Evolutionary conservation across 768 basidiomycete species (phyloP), one percentile per base, ranked within the genome.

Genomic region (Hemileccinum rubropunctum): DNA sequence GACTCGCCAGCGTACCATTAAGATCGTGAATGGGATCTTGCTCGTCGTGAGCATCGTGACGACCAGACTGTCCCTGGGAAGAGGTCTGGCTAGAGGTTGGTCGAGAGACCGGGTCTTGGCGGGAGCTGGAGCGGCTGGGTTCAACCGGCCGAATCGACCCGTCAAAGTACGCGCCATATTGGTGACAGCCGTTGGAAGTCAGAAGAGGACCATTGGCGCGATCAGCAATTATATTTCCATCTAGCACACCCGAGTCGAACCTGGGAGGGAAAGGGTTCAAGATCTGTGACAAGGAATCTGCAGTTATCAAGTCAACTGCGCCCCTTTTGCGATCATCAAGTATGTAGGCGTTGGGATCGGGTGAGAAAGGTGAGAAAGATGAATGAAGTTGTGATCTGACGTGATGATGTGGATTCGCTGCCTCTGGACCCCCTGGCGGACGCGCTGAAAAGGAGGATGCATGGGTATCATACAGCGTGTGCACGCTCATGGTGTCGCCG

Each of bases 281-380:
- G 9, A 73, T 66, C 51, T 80, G 79, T 18, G 78, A 69, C 42
- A 81, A 64, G 11, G 65, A 43, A 43, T 79, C 79, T n/a, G 68
- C 53, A 45, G 68, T 69, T 34, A 69, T 61, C 41, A 65, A 65
- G 33, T 64, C 63, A 35, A 56, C 66, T 27, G 67, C 70, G 46
- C 71, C 74, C 52, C 71, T 73, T 37, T 66, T 63, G 64, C 56
- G 58, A 50, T 53, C 65, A 53, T 38, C 64, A 65, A 51, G 75
- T 71, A 4, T 62, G 58, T 71, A 71, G 18, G 73, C 61, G 55
- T 79, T 84, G 9, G 84, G 82, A 58, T 90, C 88, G 9, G 88
- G 88, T 1, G 88, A 90, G 69, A 91, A 91, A 3, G 88, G 88
- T 7, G 86, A 85, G 65, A 90, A 90, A 50, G 66, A 58, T 8